Percentiles rank a stretch among this genome's conserved stretches.
phyloP scores from a whole-genome alignment of 148 eudicot species.

The Persicaria maculosa region DNA sequence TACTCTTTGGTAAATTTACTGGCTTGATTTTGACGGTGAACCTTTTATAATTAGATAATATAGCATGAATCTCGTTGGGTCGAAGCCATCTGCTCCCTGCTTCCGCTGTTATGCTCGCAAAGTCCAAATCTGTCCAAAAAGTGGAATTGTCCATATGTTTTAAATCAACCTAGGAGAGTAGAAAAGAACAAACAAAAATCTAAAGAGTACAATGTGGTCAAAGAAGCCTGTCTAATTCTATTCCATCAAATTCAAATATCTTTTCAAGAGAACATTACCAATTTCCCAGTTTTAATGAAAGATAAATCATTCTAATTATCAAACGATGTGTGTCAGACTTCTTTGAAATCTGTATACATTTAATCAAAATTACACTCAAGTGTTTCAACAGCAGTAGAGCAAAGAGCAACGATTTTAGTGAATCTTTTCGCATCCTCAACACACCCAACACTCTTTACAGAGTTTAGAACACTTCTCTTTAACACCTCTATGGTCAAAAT shows the following conservation, averaged over 20 bases:
- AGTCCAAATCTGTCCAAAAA: slow-evolving; percentile 63
- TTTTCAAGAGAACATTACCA: neutral
- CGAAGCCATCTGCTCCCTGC: slow-evolving; percentile 87
- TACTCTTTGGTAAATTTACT: slow-evolving; percentile 75
- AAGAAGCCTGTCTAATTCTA: neutral
- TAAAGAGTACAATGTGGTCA: neutral
- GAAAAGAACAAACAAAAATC: neutral
- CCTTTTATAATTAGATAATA: slow-evolving; percentile 54
- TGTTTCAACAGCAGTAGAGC: neutral
- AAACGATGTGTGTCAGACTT: neutral
- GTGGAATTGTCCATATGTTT: neutral
- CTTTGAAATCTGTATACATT: neutral
- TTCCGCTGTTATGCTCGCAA: slow-evolving; percentile 54
- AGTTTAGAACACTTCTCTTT: neutral
- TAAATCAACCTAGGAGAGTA: neutral
- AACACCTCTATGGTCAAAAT: neutral
- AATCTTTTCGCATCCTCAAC: neutral
- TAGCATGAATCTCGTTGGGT: slow-evolving; percentile 93
- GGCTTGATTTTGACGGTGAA: slow-evolving; percentile 74
- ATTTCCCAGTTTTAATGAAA: neutral
- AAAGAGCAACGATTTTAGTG: neutral
- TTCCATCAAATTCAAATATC: neutral
- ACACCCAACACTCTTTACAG: neutral
- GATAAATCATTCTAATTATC: neutral
- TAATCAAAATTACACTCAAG: neutral